Conservation (phyloP, 805 yeast genomes). For the Metschnikowia kunwiensis region DNA sequence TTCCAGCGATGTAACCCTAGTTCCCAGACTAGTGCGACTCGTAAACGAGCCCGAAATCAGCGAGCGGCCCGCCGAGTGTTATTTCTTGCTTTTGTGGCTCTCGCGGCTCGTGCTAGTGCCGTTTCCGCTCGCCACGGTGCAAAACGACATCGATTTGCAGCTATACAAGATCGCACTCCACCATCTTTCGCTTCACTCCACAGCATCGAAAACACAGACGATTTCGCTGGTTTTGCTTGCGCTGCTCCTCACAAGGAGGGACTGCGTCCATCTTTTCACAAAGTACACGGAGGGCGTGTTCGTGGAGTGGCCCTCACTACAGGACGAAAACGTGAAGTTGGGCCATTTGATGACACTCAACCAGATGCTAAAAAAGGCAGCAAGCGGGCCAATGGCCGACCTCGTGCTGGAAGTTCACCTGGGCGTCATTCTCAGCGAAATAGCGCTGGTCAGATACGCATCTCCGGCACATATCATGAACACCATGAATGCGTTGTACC, state of each 20-base stretch:
- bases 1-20: slow-evolving; percentile 53
- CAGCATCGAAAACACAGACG: slow-evolving; percentile 57
- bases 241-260: slow-evolving; percentile 51
- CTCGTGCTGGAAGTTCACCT: slow-evolving; percentile 4
- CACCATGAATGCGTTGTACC: slow-evolving; percentile 24
- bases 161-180: slow-evolving; percentile 35
- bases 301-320: slow-evolving; percentile 20
- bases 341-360: slow-evolving; percentile 44
- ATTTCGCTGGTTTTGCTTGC: slow-evolving; percentile 53
- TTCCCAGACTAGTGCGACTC: slow-evolving; percentile 33
- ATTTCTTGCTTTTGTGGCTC: slow-evolving; percentile 64
- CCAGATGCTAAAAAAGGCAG: slow-evolving; percentile 30
- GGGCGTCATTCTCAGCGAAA: slow-evolving; percentile 8
- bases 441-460: slow-evolving; percentile 3
- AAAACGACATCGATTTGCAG: slow-evolving; percentile 26
- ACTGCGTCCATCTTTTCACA: slow-evolving; percentile 27
- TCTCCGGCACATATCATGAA: slow-evolving; percentile 1
- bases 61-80: slow-evolving; percentile 24
- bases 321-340: slow-evolving; percentile 18
- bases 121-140: slow-evolving; percentile 51
- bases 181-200: slow-evolving; percentile 28
- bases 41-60: slow-evolving; percentile 13
- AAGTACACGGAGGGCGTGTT: slow-evolving; percentile 14
- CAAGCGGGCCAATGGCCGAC: slow-evolving; percentile 6
- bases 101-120: slow-evolving; percentile 71